Percentiles rank a stretch among this genome's conserved stretches.
Conservation (phyloP, 2,329 filamentous ascomycete genomes). For the Aspergillus sp. region DNA sequence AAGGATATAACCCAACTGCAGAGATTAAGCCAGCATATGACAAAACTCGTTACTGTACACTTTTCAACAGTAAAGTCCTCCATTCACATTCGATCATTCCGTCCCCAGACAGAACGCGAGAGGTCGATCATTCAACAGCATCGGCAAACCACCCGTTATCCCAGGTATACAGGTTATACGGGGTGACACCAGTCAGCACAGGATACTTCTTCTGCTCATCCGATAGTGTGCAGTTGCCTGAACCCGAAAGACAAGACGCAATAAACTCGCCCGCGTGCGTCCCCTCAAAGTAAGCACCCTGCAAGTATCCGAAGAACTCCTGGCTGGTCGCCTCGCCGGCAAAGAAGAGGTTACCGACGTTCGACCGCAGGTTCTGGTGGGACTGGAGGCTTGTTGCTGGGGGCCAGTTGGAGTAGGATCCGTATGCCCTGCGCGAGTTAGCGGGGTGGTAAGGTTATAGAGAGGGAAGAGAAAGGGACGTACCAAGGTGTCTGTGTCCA, state of each 20-base stretch:
- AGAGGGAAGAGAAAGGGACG: neutral
- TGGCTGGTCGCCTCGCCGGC: slow-evolving; percentile 64
- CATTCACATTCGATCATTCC: too few relatives aligned
- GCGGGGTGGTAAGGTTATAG: too few relatives aligned
- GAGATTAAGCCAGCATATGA: too few relatives aligned
- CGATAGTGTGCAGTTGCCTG: neutral
- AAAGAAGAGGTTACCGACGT: slow-evolving; percentile 59
- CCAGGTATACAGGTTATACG: slow-evolving; percentile 2
- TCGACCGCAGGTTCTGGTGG: slow-evolving; percentile 48
- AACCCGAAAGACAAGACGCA: neutral
- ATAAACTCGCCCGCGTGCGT: neutral
- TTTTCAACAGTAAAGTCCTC: too few relatives aligned
- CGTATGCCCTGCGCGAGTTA: slow-evolving; percentile 44
- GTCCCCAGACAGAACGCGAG: too few relatives aligned
- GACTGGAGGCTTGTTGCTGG: slow-evolving; percentile 61
- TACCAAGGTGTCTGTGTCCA: slow-evolving; percentile 46
- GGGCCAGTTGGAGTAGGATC: slow-evolving; percentile 71
- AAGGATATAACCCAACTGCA: too few relatives aligned
- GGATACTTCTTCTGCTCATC: neutral
- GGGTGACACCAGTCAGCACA: neutral
- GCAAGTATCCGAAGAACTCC: slow-evolving; percentile 65
- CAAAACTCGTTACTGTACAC: too few relatives aligned
- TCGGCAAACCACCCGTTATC: neutral
- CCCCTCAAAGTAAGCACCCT: slow-evolving; percentile 62
- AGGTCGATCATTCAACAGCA: too few relatives aligned